phyloP scores from a whole-genome alignment of 2,329 filamentous ascomycete species.

The Trichoderma atroviride region DNA sequence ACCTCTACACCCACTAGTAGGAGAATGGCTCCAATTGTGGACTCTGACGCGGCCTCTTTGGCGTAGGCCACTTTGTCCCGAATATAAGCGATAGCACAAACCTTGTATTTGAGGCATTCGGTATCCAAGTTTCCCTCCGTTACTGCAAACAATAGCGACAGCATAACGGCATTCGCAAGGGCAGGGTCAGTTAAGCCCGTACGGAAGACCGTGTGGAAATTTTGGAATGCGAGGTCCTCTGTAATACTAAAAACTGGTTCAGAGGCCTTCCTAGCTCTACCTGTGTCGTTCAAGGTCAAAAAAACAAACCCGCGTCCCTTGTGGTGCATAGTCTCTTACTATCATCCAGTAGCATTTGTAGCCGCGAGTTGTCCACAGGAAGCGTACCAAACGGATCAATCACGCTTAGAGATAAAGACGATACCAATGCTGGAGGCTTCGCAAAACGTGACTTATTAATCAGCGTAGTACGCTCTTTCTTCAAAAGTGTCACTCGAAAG shows the following conservation, averaged over 20 bases:
- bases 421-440: neutral
- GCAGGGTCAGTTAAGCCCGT: neutral
- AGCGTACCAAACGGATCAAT: neutral
- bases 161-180: neutral
- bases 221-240: conserved; percentile 5
- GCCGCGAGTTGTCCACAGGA: neutral
- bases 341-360: neutral
- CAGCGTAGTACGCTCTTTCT: neutral
- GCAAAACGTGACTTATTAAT: neutral
- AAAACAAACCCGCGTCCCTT: neutral
- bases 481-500: neutral
- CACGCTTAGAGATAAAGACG: neutral
- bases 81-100: neutral
- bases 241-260: neutral
- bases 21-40: conserved; percentile 7
- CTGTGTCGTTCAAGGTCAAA: neutral
- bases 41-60: neutral
- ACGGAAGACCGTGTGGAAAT: neutral
- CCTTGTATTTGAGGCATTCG: conserved; percentile 4
- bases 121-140: neutral
- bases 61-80: neutral
- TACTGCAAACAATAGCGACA: neutral
- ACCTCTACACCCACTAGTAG: conserved; percentile 5
- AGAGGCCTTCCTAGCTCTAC: neutral
- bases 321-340: neutral